A percentile compares a stretch with the other conserved stretches of the same genome.
Evolutionary conservation across 1,284 basidiomycete genomes (phyloP).

Genomic region (Cutaneotrichosporon cavernicola): DNA sequence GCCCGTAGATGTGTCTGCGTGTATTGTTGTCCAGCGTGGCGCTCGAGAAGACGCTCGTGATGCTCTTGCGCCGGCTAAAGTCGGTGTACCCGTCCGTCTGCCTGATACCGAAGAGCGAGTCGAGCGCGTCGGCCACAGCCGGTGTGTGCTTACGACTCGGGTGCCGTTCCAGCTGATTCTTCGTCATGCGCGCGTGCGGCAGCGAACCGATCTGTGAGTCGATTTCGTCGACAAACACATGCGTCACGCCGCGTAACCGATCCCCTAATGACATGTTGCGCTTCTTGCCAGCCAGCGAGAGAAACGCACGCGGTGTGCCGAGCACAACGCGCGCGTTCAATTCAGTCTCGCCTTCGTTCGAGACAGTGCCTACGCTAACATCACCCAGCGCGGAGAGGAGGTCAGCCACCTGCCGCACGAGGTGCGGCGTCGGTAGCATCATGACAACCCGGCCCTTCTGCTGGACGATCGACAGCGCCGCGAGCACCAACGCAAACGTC

Average conservation of each 20-base stretch:
- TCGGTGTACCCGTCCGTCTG: conserved; percentile 17
- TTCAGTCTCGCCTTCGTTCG: conserved; percentile 1
- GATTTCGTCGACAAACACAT: conserved; percentile 41
- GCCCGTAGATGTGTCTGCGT: conserved; percentile 28
- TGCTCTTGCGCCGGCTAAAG: conserved; percentile 20
- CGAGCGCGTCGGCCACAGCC: conserved; percentile 24
- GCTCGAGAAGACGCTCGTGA: conserved; percentile 36
- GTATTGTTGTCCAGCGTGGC: conserved; percentile 30
- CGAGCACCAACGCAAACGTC: conserved; percentile 29
- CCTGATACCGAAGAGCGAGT: conserved; percentile 27
- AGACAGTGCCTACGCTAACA: not conserved
- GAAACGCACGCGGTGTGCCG: conserved; percentile 25
- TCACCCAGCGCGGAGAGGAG: conserved; percentile 2
- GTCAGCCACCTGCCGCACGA: conserved; percentile 32
- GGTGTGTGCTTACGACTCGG: conserved; percentile 35
- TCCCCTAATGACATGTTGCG: conserved; percentile 8
- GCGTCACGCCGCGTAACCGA: conserved; percentile 13
- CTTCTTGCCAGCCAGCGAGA: not conserved
- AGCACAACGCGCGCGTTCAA: conserved; percentile 25
- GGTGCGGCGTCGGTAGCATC: conserved; percentile 35
- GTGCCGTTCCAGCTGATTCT: conserved; percentile 19
- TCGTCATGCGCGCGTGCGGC: conserved; percentile 22
- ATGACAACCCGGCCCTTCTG: conserved; percentile 20
- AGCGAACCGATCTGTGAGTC: conserved; percentile 35
- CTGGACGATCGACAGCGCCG: conserved; percentile 25